phyloP scores from a whole-genome alignment of 2,329 filamentous ascomycete genomes.

The Colletotrichum nymphaeae region DNA sequence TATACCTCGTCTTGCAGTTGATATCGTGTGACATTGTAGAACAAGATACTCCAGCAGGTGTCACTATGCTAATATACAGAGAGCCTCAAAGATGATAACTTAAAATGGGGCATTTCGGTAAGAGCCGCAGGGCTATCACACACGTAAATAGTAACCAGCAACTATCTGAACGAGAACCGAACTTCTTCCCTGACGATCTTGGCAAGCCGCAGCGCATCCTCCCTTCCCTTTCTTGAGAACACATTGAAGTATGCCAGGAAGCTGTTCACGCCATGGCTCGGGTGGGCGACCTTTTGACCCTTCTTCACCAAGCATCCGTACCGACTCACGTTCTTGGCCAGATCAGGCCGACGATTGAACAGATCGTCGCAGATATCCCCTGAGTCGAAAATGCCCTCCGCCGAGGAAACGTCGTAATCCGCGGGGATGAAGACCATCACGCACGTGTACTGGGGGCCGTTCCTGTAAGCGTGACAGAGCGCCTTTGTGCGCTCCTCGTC shows the following conservation, averaged over 20 bases:
- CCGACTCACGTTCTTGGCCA: neutral
- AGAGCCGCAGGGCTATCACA: too few relatives aligned
- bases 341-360: neutral
- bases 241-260: neutral
- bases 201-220: neutral
- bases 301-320: neutral
- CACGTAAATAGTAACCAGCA: too few relatives aligned
- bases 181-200: neutral
- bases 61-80: too few relatives aligned
- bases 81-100: too few relatives aligned
- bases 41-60: too few relatives aligned
- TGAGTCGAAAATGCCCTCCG: neutral
- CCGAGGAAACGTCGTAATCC: neutral
- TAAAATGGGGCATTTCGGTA: too few relatives aligned
- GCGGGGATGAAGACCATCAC: neutral
- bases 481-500: neutral
- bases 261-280: neutral
- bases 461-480: neutral
- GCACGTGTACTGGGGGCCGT: neutral
- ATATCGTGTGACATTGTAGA: too few relatives aligned
- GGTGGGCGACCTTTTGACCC: neutral
- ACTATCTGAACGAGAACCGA: neutral
- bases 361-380: neutral
- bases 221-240: neutral
- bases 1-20: too few relatives aligned